Evolutionary conservation across 192 early-diverging fungal genomes (phyloP), one percentile per base, ranked within the genome.

Genomic region (Coemansia sp.): DNA sequence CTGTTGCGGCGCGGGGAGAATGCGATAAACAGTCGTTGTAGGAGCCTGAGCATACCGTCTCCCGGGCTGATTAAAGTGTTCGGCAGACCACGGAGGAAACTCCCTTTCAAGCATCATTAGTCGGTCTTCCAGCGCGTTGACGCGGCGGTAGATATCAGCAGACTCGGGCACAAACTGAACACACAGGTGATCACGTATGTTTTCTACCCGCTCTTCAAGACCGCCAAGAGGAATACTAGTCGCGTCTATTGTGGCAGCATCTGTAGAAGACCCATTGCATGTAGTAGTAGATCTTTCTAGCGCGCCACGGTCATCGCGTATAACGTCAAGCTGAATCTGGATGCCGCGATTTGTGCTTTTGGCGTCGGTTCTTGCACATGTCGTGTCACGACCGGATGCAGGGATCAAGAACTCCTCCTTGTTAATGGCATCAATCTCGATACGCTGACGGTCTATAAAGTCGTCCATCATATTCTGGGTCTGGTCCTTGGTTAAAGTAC

Each of bases 11-110:
- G 52, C 39, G 38, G 64, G 61, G 9, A 72, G 55, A 18, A 62
- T 34, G n/a, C 75, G 61, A 43, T 78, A 72, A 19, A 78, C 53
- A 4, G 66, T 61, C 12, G 55, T 23, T 22, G 62, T 69, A 24
- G 74, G 74, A 3, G 69, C 54, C 40, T 68, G 69, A 12, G 45
- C 57, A 22, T 78, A 71, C 9, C 44, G 59, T 33, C 74, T 55
- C 14, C 66, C 55, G 15, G 75, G 75, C 55, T 90, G 75, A 59
- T 69, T 85, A 59, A 93, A 94, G 54, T 91, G 82, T 39, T 87
- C 59, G 0, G 90, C 86, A 4, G 91, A 82, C 90, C 90, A 93
- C 6, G 83, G 70, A 13, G 92, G 92, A 70, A 86, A 85, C 56
- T 89, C 83, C 4, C 77, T 61, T 50, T 94, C 92, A 17, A 94